phyloP scores from a whole-genome alignment of 2,329 filamentous ascomycete genomes.

The Calonectria hawksworthii region DNA sequence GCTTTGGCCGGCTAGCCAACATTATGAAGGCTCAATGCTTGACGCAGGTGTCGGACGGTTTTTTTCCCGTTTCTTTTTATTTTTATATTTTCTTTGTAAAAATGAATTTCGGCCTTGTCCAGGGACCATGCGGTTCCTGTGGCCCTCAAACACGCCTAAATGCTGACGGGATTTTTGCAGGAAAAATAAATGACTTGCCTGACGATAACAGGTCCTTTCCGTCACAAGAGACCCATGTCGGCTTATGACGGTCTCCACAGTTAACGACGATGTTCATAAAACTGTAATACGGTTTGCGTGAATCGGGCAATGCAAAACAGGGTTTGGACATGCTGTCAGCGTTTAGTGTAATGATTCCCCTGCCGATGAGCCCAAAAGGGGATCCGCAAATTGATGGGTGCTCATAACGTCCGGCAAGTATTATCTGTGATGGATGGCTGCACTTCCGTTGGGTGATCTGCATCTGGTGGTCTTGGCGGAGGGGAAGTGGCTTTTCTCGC shows the following conservation, averaged over 20 bases:
- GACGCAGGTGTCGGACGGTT: background rate
- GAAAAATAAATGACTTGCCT: background rate
- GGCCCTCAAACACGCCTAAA: slow-evolving; percentile 3
- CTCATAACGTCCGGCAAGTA: background rate
- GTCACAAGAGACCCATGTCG: background rate
- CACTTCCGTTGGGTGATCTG: slow-evolving; percentile 5
- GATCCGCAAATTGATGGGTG: background rate
- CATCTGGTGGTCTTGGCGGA: background rate
- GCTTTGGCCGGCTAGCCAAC: background rate
- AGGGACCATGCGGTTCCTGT: background rate
- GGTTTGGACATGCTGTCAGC: background rate
- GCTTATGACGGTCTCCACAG: background rate
- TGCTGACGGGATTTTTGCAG: background rate
- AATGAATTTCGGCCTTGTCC: background rate
- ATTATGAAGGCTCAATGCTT: slow-evolving; percentile 5
- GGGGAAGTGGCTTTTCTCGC: background rate
- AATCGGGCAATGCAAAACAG: slow-evolving; percentile 3
- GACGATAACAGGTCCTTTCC: background rate
- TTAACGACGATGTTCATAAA: slow-evolving; percentile 8
- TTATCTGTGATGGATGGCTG: slow-evolving; percentile 2
- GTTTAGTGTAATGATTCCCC: background rate
- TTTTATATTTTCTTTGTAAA: background rate
- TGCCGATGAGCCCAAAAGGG: background rate
- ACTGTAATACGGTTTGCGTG: background rate
- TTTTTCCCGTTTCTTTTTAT: background rate